phyloP scores from a whole-genome alignment of 2,329 filamentous ascomycete genomes.

The Alternaria ventricosa region DNA sequence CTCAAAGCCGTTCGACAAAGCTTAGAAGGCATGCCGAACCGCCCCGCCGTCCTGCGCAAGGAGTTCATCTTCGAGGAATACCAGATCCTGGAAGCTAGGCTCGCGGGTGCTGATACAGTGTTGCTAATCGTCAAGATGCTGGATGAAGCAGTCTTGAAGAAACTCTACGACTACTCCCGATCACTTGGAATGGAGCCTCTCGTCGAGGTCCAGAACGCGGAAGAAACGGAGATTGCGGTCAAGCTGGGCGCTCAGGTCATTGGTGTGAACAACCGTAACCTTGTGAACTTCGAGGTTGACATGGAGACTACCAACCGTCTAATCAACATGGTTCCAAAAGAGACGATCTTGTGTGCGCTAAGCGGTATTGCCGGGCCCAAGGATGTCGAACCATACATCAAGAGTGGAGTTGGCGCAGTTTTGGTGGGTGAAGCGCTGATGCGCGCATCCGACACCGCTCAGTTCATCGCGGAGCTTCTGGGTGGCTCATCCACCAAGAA shows the following conservation, averaged over 20 bases:
- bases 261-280: constrained; percentile 95
- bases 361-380: constrained; percentile 90
- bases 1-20: constrained; percentile 85
- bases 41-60: constrained; percentile 90
- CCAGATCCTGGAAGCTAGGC: constrained; percentile 90
- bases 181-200: constrained; percentile 96
- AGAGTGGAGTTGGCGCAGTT: constrained; percentile 89
- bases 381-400: constrained; percentile 86
- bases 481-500: constrained; percentile 55
- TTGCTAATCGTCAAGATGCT: constrained; percentile 99
- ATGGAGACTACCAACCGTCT: constrained; percentile 88
- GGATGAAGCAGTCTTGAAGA: constrained; percentile 72
- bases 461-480: constrained; percentile 85
- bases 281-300: constrained; percentile 97
- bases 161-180: constrained; percentile 85
- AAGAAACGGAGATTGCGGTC: constrained; percentile 90
- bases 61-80: constrained; percentile 99
- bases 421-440: constrained; percentile 96
- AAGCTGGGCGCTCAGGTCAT: constrained; percentile 88
- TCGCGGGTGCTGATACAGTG: constrained; percentile 93
- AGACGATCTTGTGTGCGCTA: constrained; percentile 88
- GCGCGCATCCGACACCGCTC: constrained; percentile 81
- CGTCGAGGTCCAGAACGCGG: constrained; percentile 92
- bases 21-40: constrained; percentile 87
- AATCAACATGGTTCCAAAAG: constrained; percentile 83